phyloP scores from a whole-genome alignment of 2,329 filamentous ascomycete species.

The Sporothrix variecibatus region DNA sequence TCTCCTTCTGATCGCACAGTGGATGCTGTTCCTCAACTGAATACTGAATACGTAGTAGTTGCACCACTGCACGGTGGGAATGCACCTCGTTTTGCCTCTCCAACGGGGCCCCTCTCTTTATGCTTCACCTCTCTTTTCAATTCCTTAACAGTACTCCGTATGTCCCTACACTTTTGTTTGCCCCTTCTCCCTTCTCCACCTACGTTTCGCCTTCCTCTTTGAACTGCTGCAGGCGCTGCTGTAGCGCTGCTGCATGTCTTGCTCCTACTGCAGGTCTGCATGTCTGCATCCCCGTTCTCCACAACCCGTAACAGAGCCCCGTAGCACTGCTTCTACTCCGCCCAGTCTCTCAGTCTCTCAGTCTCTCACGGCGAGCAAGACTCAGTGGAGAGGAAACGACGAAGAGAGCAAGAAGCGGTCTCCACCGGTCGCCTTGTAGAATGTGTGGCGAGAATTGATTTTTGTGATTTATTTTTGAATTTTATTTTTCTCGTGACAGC shows the following conservation, averaged over 20 bases:
- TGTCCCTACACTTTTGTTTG: background rate
- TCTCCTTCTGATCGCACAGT: background rate
- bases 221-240: background rate
- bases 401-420: background rate
- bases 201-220: constrained; percentile 18
- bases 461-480: background rate
- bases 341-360: background rate
- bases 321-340: constrained; percentile 17
- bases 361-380: background rate
- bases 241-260: constrained; percentile 1
- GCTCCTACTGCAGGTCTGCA: constrained; percentile 6
- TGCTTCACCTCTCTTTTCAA: background rate
- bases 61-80: constrained; percentile 11
- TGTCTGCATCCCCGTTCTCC: background rate
- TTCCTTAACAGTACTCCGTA: too few relatives aligned
- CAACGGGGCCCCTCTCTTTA: background rate
- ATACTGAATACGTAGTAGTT: background rate
- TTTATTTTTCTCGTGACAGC: background rate
- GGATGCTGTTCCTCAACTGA: background rate
- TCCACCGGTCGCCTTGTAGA: constrained; percentile 22
- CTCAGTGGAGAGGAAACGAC: background rate
- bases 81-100: background rate
- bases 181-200: background rate
- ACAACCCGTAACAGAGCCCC: constrained; percentile 1
- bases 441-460: background rate